Conservation (phyloP, 805 yeast species). For the Yamadazyma insecticola region DNA sequence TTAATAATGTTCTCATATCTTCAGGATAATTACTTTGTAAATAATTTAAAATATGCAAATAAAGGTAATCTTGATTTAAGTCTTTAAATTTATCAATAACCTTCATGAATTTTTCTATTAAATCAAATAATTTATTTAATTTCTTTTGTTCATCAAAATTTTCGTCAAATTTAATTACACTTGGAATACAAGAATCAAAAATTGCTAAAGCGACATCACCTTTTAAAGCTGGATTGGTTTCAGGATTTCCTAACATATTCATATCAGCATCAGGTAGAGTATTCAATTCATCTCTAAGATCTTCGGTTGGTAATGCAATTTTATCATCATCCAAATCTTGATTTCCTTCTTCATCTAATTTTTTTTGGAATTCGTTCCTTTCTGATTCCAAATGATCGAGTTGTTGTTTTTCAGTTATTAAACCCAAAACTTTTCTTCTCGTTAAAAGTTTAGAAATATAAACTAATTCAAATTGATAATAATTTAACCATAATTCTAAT, state of each 20-base stretch:
- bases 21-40: slow-evolving; percentile 40
- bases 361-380: slow-evolving; percentile 35
- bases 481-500: slow-evolving; percentile 72
- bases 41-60: slow-evolving; percentile 57
- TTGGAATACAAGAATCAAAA: slow-evolving; percentile 32
- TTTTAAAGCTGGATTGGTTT: slow-evolving; percentile 67
- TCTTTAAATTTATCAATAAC: slow-evolving; percentile 68
- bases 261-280: slow-evolving; percentile 83
- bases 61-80: slow-evolving; percentile 64
- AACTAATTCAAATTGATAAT: slow-evolving; percentile 81
- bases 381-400: slow-evolving; percentile 38
- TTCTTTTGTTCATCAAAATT: no score
- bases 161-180: slow-evolving; percentile 18
- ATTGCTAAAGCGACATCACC: slow-evolving; percentile 45
- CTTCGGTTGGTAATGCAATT: slow-evolving; percentile 50
- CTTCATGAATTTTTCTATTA: slow-evolving; percentile 40
- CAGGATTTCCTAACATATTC: slow-evolving; percentile 81
- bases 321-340: slow-evolving; percentile 31
- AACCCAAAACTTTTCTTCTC: slow-evolving; percentile 76
- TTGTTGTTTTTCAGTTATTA: slow-evolving; percentile 72
- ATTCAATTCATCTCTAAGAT: slow-evolving; percentile 57
- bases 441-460: slow-evolving; percentile 80
- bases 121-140: slow-evolving; percentile 17
- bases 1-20: slow-evolving; percentile 36
- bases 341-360: slow-evolving; percentile 19